Evolutionary conservation across 148 eudicot species (phyloP).

Genomic region (Arbutus unedo): DNA sequence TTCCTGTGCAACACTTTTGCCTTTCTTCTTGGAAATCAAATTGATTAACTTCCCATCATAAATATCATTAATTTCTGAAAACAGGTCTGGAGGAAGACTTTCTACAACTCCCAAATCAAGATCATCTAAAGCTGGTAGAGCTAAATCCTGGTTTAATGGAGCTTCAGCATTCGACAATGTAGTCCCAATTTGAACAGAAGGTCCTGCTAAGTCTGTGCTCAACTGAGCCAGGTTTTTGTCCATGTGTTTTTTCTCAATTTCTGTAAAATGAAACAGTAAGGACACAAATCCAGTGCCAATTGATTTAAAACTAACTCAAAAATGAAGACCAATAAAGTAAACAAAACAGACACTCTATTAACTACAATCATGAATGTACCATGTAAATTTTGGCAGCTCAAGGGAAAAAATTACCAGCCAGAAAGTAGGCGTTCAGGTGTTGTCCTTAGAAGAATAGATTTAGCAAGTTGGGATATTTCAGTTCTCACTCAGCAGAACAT

Average conservation of each 20-base stretch:
- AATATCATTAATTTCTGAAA: constrained; percentile 69
- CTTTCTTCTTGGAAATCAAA: constrained; percentile 51
- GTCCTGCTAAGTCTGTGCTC: constrained; percentile 22
- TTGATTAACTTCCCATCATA: constrained; percentile 68
- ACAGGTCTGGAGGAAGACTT: constrained; percentile 78
- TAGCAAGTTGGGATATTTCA: neutral
- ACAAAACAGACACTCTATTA: constrained; percentile 1
- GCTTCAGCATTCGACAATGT: constrained; percentile 29
- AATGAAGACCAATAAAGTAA: neutral
- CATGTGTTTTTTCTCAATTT: constrained; percentile 18
- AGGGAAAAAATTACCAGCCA: neutral
- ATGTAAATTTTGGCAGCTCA: neutral
- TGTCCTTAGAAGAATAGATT: neutral
- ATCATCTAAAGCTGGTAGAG: constrained; percentile 68
- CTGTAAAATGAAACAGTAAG: constrained; percentile 16
- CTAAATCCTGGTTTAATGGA: constrained; percentile 23
- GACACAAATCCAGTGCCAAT: neutral
- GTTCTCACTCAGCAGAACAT: neutral
- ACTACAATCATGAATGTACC: neutral
- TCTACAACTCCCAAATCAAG: constrained; percentile 77
- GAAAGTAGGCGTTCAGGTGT: neutral
- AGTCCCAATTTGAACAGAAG: constrained; percentile 24
- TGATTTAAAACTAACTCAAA: neutral
- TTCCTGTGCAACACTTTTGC: constrained; percentile 28
- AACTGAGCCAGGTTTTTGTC: constrained; percentile 25